A percentile compares a stretch with the other conserved stretches of the same genome.
phyloP scores from a whole-genome alignment of 768 basidiomycete genomes.

The Phlebiopsis flavidoalba region DNA sequence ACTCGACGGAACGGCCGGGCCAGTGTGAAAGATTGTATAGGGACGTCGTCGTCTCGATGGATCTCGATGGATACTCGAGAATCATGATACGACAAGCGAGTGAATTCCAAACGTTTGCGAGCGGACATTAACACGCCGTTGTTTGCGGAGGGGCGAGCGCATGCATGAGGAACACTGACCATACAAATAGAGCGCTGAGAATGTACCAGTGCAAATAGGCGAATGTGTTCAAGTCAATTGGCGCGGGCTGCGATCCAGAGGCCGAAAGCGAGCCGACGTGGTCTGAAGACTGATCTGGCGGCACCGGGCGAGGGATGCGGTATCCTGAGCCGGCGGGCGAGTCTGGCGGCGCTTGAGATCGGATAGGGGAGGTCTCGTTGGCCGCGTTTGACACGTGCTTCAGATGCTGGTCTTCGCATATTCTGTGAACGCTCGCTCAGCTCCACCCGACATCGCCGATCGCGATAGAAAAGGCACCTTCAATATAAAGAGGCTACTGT shows the following conservation, averaged over 20 bases:
- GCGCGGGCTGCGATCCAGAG: slow-evolving; percentile 60
- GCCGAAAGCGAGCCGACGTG: slow-evolving; percentile 34
- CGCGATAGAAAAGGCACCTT: slow-evolving; percentile 73
- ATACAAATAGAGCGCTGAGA: slow-evolving; percentile 77
- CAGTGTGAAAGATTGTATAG: slow-evolving; percentile 8
- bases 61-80: slow-evolving; percentile 60
- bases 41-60: slow-evolving; percentile 13
- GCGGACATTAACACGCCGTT: slow-evolving; percentile 54
- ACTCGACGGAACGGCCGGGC: slow-evolving; percentile 13
- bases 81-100: slow-evolving; percentile 65
- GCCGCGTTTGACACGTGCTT: slow-evolving; percentile 34
- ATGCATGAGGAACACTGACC: slow-evolving; percentile 75
- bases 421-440: slow-evolving; percentile 36
- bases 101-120: slow-evolving; percentile 54
- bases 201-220: slow-evolving; percentile 82
- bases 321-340: slow-evolving; percentile 26
- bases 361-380: slow-evolving; percentile 19
- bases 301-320: slow-evolving; percentile 22
- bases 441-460: slow-evolving; percentile 80
- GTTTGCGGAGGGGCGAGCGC: slow-evolving; percentile 53
- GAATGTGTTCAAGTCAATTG: slow-evolving; percentile 77
- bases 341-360: slow-evolving; percentile 29
- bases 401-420: slow-evolving; percentile 35
- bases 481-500: slow-evolving; percentile 76
- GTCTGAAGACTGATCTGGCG: slow-evolving; percentile 41